Evolutionary conservation across 2,329 filamentous ascomycete species (phyloP).

Genomic region (Knoxdaviesia proteae): DNA sequence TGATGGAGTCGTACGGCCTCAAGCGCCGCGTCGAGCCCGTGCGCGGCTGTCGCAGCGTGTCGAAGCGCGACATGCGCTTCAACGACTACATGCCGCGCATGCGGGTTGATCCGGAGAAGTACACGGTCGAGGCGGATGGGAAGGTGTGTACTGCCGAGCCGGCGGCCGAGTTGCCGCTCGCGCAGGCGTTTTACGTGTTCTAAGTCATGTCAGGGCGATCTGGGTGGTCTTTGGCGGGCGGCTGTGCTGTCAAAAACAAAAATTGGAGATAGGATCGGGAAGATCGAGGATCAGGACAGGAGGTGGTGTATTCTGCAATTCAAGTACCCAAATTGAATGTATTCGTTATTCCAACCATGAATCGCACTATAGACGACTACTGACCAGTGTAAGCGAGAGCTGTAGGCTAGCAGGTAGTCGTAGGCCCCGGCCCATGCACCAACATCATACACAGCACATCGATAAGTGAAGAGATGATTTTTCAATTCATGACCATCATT

Average conservation of each 20-base stretch:
- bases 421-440: too few relatives aligned
- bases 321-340: not conserved
- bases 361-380: too few relatives aligned
- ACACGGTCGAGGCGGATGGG: slow-evolving; percentile 72
- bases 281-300: too few relatives aligned
- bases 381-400: too few relatives aligned
- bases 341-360: too few relatives aligned
- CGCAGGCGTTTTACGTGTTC: slow-evolving; percentile 60
- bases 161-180: slow-evolving; percentile 47
- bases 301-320: not conserved
- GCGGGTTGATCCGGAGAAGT: slow-evolving; percentile 80
- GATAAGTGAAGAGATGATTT: not conserved
- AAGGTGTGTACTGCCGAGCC: slow-evolving; percentile 53
- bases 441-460: not conserved
- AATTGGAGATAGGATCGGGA: not conserved
- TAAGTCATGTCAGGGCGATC: slow-evolving; percentile 14
- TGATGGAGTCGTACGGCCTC: slow-evolving; percentile 50
- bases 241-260: not conserved
- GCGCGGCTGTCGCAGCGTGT: slow-evolving; percentile 49
- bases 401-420: too few relatives aligned
- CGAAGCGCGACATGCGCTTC: slow-evolving; percentile 78
- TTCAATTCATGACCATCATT: slow-evolving; percentile 7
- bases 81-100: slow-evolving; percentile 72
- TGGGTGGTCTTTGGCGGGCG: not conserved
- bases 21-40: slow-evolving; percentile 66